Evolutionary conservation across 2,329 filamentous ascomycete genomes (phyloP).

Genomic region (Ceratocystis cubensis): DNA sequence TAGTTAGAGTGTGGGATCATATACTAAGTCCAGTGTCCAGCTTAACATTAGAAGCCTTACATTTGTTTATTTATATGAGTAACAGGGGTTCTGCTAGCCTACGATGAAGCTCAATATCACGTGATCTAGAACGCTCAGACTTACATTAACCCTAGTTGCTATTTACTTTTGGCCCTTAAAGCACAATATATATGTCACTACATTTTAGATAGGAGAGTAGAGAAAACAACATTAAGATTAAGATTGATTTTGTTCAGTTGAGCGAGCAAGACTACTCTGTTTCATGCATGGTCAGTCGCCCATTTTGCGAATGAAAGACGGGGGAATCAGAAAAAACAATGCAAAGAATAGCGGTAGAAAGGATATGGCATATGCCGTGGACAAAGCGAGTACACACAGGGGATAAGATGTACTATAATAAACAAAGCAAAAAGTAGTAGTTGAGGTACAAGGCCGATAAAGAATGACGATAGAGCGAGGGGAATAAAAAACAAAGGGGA

Average conservation of each 20-base stretch:
- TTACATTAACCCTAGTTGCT: background rate
- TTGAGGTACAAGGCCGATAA: background rate
- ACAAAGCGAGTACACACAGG: background rate
- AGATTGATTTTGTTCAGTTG: background rate
- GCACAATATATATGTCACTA: background rate
- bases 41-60: background rate
- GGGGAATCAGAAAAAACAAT: background rate
- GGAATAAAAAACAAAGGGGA: constrained; percentile 1
- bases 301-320: background rate
- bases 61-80: background rate
- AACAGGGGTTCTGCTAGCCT: background rate
- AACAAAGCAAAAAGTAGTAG: background rate
- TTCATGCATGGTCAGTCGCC: background rate
- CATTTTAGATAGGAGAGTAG: background rate
- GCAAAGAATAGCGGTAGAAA: background rate
- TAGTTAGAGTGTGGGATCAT: too few species aligned
- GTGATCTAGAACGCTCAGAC: background rate
- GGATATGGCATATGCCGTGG: background rate
- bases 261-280: background rate
- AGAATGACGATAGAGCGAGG: background rate
- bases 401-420: background rate
- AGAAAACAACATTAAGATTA: background rate
- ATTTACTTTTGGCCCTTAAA: background rate
- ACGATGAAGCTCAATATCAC: background rate
- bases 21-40: background rate